A percentile compares a stretch with the other conserved stretches of the same genome.
Conservation (phyloP, 192 early-diverging fungal species). For the Diversispora epigaea region DNA sequence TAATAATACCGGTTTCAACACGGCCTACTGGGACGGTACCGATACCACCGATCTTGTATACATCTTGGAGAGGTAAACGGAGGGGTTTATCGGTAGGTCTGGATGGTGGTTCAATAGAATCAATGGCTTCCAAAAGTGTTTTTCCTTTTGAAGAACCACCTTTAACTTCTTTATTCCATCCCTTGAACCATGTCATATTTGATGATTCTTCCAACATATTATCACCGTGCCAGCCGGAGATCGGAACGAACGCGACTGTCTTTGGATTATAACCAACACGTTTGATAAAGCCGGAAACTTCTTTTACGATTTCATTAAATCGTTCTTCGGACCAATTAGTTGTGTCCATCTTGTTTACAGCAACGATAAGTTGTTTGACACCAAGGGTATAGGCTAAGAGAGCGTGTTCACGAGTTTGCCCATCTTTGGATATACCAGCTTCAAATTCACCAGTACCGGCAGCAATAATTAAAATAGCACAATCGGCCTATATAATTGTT, state of each 20-base stretch:
- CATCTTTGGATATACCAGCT: conserved; percentile 99
- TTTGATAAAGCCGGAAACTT: conserved; percentile 93
- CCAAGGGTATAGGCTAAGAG: conserved; percentile 97
- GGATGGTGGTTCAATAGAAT: conserved; percentile 87
- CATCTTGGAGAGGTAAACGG: conserved; percentile 95
- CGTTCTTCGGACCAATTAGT: conserved; percentile 93
- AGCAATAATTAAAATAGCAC: conserved; percentile 94
- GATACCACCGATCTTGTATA: conserved; percentile 98
- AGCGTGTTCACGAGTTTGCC: conserved; percentile 99
- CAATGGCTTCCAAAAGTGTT: conserved; percentile 94
- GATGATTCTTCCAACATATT: conserved; percentile 93
- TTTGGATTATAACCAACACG: conserved; percentile 96
- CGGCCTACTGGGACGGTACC: conserved; percentile 96
- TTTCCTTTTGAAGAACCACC: conserved; percentile 60
- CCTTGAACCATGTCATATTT: conserved; percentile 98
- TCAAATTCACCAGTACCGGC: conserved; percentile 86
- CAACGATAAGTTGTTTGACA: conserved; percentile 98
- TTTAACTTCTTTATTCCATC: conserved; percentile 92
- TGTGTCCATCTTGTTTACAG: conserved; percentile 99
- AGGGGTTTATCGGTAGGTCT: conserved; percentile 93
- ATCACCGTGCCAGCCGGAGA: conserved; percentile 98
- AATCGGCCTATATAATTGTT: conserved; percentile 68
- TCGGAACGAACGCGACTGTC: conserved; percentile 92
- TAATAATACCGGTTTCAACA: conserved; percentile 96
- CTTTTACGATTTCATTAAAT: conserved; percentile 96